Evolutionary conservation across 2,329 filamentous ascomycete species (phyloP).

Genomic region (Penicillium sp.): DNA sequence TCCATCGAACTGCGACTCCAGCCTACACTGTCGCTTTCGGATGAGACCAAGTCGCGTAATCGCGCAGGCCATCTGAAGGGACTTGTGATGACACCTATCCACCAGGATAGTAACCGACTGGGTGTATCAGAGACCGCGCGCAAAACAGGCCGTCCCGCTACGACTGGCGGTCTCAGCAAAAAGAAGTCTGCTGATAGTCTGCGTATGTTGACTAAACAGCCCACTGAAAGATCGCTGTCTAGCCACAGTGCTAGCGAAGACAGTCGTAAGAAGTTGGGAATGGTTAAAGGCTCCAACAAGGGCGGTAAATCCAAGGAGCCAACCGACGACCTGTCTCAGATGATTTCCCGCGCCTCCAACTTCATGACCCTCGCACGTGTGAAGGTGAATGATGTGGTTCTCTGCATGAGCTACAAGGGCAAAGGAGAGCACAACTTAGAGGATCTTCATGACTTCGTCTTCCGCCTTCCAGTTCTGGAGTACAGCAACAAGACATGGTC

Average conservation of each 20-base stretch:
- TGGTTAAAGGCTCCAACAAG: constrained; percentile 45
- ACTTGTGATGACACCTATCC: constrained; percentile 35
- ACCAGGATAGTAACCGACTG: constrained; percentile 27
- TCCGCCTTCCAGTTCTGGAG: constrained; percentile 88
- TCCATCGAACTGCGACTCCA: constrained; percentile 78
- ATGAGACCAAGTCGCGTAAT: constrained; percentile 38
- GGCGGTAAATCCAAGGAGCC: constrained; percentile 59
- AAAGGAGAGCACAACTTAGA: constrained; percentile 93
- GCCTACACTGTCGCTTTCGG: constrained; percentile 67
- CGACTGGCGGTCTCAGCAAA: constrained; percentile 33
- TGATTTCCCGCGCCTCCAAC: constrained; percentile 91
- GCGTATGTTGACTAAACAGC: constrained; percentile 33
- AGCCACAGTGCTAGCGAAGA: constrained; percentile 35
- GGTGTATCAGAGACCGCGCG: constrained; percentile 21
- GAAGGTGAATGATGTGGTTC: constrained; percentile 88
- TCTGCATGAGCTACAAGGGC: constrained; percentile 95
- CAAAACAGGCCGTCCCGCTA: constrained; percentile 31
- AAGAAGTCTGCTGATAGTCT: constrained; percentile 45
- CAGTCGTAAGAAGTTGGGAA: constrained; percentile 49
- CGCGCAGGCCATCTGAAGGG: constrained; percentile 32
- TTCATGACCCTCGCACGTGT: constrained; percentile 98
- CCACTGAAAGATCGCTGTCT: constrained; percentile 38
- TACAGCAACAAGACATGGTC: constrained; percentile 99
- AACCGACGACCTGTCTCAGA: constrained; percentile 89
- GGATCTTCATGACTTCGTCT: constrained; percentile 96